Conservation (phyloP, 2,329 filamentous ascomycete genomes). For the Aspergillus vadensis region DNA sequence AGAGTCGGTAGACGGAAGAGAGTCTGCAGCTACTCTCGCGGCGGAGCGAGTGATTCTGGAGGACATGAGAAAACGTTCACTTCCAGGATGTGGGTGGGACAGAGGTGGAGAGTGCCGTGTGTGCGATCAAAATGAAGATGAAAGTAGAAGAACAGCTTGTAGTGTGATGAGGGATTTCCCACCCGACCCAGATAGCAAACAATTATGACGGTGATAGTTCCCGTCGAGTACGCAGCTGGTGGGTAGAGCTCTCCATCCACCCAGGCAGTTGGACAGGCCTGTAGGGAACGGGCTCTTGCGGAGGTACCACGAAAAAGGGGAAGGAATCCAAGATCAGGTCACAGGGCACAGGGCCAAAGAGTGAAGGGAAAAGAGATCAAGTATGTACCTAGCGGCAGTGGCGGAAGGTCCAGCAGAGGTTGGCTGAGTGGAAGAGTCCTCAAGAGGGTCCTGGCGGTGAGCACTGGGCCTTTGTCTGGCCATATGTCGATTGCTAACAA, state of each 20-base stretch:
- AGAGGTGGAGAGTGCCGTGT: constrained; percentile 5
- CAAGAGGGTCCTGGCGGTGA: constrained; percentile 47
- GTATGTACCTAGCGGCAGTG: constrained; percentile 40
- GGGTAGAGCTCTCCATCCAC: constrained; percentile 7
- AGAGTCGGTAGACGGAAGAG: constrained; percentile 47
- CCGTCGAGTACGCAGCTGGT: background rate
- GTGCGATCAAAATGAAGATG: background rate
- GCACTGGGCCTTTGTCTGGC: constrained; percentile 49
- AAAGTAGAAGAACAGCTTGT: background rate
- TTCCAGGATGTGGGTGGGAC: constrained; percentile 15
- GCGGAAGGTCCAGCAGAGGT: constrained; percentile 35
- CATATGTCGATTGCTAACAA: constrained; percentile 46
- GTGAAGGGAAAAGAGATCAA: constrained; percentile 25
- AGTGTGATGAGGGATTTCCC: background rate
- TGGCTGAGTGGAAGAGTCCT: constrained; percentile 40
- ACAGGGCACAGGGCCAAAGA: constrained; percentile 2
- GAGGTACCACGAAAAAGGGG: constrained; percentile 9
- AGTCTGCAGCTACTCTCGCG: constrained; percentile 79
- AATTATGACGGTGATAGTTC: background rate
- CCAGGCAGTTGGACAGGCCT: background rate
- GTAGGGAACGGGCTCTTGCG: background rate
- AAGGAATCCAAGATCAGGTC: background rate
- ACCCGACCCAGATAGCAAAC: background rate
- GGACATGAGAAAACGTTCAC: constrained; percentile 75
- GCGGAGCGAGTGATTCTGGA: constrained; percentile 94